These are phyloP conservation scores for Podaxis carcinomalis DNA, from an alignment of 768 basidiomycete species.

Conservation along the genomic window DNA sequence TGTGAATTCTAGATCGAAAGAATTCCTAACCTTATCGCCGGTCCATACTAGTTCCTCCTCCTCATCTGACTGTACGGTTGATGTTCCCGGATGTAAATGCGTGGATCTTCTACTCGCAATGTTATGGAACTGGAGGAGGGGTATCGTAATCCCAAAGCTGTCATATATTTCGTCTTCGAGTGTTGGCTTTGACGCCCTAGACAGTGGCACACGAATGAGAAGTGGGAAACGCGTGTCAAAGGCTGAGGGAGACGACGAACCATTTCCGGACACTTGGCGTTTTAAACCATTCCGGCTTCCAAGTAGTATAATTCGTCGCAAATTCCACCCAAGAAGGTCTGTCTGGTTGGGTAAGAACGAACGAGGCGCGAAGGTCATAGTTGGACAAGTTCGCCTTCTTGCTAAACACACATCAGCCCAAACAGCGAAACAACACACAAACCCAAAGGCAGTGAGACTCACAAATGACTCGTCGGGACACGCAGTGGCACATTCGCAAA, in stretches of 20 bases:
- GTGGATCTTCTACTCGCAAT: constrained; percentile 14
- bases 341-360: constrained; percentile 27
- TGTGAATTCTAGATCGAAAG: constrained; percentile 12
- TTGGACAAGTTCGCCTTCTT: constrained; percentile 20
- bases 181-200: neutral
- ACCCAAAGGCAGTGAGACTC: constrained; percentile 11
- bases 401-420: constrained; percentile 10
- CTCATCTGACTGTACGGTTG: neutral
- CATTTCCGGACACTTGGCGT: constrained; percentile 20
- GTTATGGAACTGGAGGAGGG: constrained; percentile 29
- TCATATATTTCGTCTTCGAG: constrained; percentile 26
- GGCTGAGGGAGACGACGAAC: constrained; percentile 25
- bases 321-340: constrained; percentile 25
- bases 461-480: constrained; percentile 29
- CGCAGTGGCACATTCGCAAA: constrained; percentile 21
- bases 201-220: neutral
- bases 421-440: neutral
- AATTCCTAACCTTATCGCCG: neutral
- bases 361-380: constrained; percentile 32
- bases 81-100: neutral
- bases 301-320: constrained; percentile 25
- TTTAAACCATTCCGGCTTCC: constrained; percentile 19
- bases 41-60: constrained; percentile 15
- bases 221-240: constrained; percentile 1
- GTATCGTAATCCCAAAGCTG: constrained; percentile 29